A percentile compares a stretch with the other conserved stretches of the same genome.
Evolutionary conservation across 805 yeast genomes (phyloP).

Genomic region (Pichia occidentalis): DNA sequence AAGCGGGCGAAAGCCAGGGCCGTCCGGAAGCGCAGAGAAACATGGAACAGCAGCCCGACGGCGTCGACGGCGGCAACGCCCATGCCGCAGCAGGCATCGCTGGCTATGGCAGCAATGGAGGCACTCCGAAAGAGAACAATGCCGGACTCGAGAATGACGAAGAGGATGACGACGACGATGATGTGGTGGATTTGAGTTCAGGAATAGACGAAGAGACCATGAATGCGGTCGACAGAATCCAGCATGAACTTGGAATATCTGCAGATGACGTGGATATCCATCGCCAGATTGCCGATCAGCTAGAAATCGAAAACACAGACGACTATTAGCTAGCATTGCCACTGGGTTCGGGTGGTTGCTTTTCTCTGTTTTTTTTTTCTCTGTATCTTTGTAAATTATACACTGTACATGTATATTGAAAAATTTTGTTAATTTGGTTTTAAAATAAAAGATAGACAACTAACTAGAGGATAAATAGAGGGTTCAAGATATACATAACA

Average conservation of each 20-base stretch:
- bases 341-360: too few species aligned
- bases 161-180: constrained; percentile 7
- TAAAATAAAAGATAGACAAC: too few species aligned
- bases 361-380: background rate
- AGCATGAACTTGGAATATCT: constrained; percentile 8
- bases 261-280: constrained; percentile 9
- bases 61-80: constrained; percentile 17
- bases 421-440: constrained; percentile 1
- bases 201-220: constrained; percentile 10
- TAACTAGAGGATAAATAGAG: too few species aligned
- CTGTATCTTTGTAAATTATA: background rate
- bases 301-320: constrained; percentile 8
- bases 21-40: too few species aligned
- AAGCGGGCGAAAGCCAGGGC: too few species aligned
- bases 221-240: constrained; percentile 10
- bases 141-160: background rate
- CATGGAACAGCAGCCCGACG: too few species aligned
- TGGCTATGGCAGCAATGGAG: background rate
- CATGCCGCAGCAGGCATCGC: constrained; percentile 7
- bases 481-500: background rate
- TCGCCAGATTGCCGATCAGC: constrained; percentile 11
- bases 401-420: background rate
- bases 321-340: background rate
- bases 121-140: background rate
- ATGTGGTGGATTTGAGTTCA: constrained; percentile 8